Percentiles rank a stretch among this genome's conserved stretches.
phyloP scores from a whole-genome alignment of 23 red algal species.

The Gracilaria caudata region DNA sequence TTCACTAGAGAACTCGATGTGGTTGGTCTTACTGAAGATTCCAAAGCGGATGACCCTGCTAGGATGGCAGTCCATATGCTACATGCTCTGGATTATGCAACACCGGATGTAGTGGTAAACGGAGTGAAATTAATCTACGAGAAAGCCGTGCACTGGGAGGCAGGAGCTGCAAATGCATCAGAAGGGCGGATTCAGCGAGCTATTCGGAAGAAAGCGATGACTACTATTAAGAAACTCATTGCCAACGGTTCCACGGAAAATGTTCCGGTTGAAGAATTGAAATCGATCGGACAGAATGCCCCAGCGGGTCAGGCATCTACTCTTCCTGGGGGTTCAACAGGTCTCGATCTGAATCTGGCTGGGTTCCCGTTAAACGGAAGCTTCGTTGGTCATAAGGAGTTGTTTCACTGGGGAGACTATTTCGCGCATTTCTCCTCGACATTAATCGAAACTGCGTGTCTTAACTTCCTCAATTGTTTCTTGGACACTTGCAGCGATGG shows the following conservation, averaged over 20 bases:
- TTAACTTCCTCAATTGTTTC: slow-evolving; percentile 61
- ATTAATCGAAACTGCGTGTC: slow-evolving; percentile 58
- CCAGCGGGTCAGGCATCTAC: slow-evolving; percentile 29
- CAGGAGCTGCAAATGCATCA: slow-evolving; percentile 15
- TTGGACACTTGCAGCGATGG: slow-evolving; percentile 53
- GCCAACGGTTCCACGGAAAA: not conserved
- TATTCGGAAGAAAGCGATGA: slow-evolving; percentile 7
- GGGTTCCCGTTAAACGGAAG: slow-evolving; percentile 11
- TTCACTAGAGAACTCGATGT: slow-evolving; percentile 43
- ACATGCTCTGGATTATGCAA: slow-evolving; percentile 67
- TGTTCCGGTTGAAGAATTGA: slow-evolving; percentile 4
- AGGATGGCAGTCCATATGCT: slow-evolving; percentile 64
- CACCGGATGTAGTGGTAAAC: slow-evolving; percentile 51
- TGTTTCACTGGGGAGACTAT: slow-evolving; percentile 73
- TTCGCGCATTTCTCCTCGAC: slow-evolving; percentile 41
- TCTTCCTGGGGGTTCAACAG: slow-evolving; percentile 54
- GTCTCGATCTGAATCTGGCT: slow-evolving; percentile 27
- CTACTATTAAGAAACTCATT: slow-evolving; percentile 36
- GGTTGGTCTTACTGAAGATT: slow-evolving; percentile 5
- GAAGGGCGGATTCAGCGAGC: slow-evolving; percentile 36
- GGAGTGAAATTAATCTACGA: slow-evolving; percentile 51
- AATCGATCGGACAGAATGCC: slow-evolving; percentile 31
- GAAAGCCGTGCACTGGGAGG: slow-evolving; percentile 47
- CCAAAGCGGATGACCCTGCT: slow-evolving; percentile 1
- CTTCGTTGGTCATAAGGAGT: slow-evolving; percentile 19